Percentiles rank a stretch among this genome's conserved stretches.
Conservation (phyloP, 305 asterid genomes). For the Ilex paraguariensis region DNA sequence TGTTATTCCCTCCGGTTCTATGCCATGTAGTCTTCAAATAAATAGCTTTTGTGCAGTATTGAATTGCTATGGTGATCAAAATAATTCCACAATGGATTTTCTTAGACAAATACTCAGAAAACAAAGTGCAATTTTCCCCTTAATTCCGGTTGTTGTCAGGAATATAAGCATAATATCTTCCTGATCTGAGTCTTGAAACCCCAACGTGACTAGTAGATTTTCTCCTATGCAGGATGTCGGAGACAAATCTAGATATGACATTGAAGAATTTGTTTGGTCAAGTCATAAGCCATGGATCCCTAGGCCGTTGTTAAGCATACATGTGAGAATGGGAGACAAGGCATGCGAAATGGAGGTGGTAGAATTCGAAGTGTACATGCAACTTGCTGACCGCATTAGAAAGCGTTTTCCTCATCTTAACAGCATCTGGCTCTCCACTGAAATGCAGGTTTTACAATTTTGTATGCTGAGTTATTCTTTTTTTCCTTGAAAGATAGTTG, state of each 20-base stretch:
- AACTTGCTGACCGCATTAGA: conserved; percentile 58
- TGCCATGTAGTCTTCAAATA: too few relatives aligned
- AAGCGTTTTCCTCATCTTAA: conserved; percentile 66
- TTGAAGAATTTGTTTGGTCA: conserved; percentile 84
- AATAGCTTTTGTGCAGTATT: too few relatives aligned
- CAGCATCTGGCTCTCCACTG: conserved; percentile 87
- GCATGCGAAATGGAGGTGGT: conserved; percentile 95
- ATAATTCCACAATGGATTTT: too few relatives aligned
- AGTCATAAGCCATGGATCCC: conserved; percentile 78
- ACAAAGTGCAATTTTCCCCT: too few relatives aligned
- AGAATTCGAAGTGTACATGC: conserved; percentile 75
- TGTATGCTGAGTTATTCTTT: not conserved
- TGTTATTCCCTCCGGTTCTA: too few relatives aligned
- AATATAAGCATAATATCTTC: too few relatives aligned
- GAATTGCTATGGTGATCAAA: too few relatives aligned
- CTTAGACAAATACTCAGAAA: too few relatives aligned
- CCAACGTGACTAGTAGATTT: too few relatives aligned
- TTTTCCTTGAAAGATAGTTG: too few relatives aligned
- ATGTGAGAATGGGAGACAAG: conserved; percentile 92
- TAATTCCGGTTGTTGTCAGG: too few relatives aligned
- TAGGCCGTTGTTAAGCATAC: conserved; percentile 79
- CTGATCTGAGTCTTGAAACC: too few relatives aligned
- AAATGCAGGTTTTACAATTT: conserved; percentile 71
- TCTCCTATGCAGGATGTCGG: conserved; percentile 28
- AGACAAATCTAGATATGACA: conserved; percentile 24